Base-by-base conservation (phyloP, 2,329 filamentous ascomycete genomes). In the Cercospora zeae-maydis region DNA sequence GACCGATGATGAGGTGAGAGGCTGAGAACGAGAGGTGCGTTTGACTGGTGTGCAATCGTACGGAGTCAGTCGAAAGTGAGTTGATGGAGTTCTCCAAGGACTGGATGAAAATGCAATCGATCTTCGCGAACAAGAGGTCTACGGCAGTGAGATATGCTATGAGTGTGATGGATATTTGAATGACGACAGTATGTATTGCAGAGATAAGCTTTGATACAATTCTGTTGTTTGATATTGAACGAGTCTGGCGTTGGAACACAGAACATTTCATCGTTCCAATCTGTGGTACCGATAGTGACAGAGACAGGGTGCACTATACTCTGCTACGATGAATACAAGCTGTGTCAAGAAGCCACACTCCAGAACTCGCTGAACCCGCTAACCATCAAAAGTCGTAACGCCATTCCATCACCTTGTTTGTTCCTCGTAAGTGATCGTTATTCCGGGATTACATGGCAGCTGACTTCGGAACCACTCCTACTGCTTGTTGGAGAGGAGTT, bases 381-480 rank as follows among this genome's bases (percentile, higher is more conserved):
- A 1, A 49, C 27, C 6, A 27, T 47, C 19, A 47, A 11, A 47
- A 47, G 13, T 47, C 21, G 13, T n/a, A 53, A 53, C 16, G 37
- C 39, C 55, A 14, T 45, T 16, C 30, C 45, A 52, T 52, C 11
- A 30, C 1, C 7, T 24, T 10, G 3, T n/a, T 24, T 10, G 21
- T 8, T 30, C 24, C 21, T 19, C 11, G 21, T 27, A 3, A 13
- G 21, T 49, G 21, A 39, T 37, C 31, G 14, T 59, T 13, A 59
- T 19, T 59, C 57, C 5, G 45, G 31, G 45, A 59, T 59, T n/a
- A 33, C 21, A 24, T 16, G 30, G 24, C 57, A 59, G 34, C 57
- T 33, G 51, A 11, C 21, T 16, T 52, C 57, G 7, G 57, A 53
- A 52, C 37, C 36, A 45, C 56, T 59, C 49, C 58, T 51, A 21